Evolutionary conservation across 805 yeast genomes (phyloP).

Genomic region (Dipodascus geniculatus): DNA sequence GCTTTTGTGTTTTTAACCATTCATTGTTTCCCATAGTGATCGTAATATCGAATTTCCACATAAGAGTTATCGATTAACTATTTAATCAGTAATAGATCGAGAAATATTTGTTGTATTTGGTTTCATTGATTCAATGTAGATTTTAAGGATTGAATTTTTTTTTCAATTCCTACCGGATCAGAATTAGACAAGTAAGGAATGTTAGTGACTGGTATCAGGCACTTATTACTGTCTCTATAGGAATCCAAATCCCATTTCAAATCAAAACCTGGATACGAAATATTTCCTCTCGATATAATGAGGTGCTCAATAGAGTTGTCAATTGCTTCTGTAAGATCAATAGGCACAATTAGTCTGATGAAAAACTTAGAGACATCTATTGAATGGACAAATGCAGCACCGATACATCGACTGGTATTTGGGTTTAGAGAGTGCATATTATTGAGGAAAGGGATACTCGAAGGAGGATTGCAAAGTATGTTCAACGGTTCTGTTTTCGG

Average conservation of each 20-base stretch:
- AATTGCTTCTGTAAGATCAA: not conserved
- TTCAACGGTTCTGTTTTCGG: not conserved
- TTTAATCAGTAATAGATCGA: too few species aligned
- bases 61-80: too few species aligned
- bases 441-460: not conserved
- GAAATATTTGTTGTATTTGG: not conserved
- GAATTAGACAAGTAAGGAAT: slow-evolving; percentile 9
- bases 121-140: slow-evolving; percentile 13
- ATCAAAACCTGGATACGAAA: not conserved
- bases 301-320: not conserved
- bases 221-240: slow-evolving; percentile 14
- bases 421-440: not conserved
- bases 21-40: not conserved
- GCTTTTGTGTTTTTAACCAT: not conserved
- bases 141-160: slow-evolving; percentile 10
- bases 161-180: not conserved
- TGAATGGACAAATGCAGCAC: not conserved
- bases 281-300: not conserved
- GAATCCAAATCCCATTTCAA: not conserved
- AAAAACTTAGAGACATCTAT: not conserved
- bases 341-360: not conserved
- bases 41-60: too few species aligned
- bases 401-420: not conserved
- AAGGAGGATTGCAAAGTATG: not conserved
- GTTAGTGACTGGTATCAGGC: slow-evolving; percentile 24